A percentile compares a stretch with the other conserved stretches of the same genome.
Conservation (phyloP, 352 stramenopile species). For the Pythium periplocum region DNA sequence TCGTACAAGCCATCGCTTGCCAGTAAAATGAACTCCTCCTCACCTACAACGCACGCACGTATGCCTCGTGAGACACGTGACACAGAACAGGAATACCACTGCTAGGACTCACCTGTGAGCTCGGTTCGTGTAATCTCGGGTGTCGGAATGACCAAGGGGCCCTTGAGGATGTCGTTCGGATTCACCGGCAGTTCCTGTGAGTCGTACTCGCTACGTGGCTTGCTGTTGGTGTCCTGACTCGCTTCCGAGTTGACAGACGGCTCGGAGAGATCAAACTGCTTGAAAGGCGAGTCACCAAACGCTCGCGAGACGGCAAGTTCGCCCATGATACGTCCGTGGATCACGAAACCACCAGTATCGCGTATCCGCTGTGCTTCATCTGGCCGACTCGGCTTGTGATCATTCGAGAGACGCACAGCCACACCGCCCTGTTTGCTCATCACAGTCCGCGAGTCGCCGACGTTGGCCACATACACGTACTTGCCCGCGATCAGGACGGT, state of each 20-base stretch:
- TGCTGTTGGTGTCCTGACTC: conserved; percentile 24
- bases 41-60: conserved; percentile 20
- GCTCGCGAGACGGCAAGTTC: conserved; percentile 77
- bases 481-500: conserved; percentile 92
- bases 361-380: conserved; percentile 94
- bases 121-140: conserved; percentile 73
- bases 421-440: conserved; percentile 79
- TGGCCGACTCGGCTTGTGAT: conserved; percentile 92
- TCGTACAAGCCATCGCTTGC: conserved; percentile 81
- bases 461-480: conserved; percentile 93
- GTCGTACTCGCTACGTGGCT: conserved; percentile 64
- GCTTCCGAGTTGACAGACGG: conserved; percentile 18
- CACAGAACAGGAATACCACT: not conserved
- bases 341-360: conserved; percentile 90
- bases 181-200: conserved; percentile 78
- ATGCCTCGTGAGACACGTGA: not conserved
- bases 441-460: conserved; percentile 94
- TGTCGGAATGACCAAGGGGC: conserved; percentile 72
- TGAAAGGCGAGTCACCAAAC: conserved; percentile 94
- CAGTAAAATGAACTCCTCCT: conserved; percentile 78
- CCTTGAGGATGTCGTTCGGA: conserved; percentile 82
- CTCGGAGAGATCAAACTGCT: conserved; percentile 80
- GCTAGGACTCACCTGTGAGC: conserved; percentile 31
- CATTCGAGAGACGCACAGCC: conserved; percentile 90
- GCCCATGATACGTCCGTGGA: conserved; percentile 92